Evolutionary conservation across 2,329 filamentous ascomycete species (phyloP).

Genomic region (Simplicillium aogashimaense): DNA sequence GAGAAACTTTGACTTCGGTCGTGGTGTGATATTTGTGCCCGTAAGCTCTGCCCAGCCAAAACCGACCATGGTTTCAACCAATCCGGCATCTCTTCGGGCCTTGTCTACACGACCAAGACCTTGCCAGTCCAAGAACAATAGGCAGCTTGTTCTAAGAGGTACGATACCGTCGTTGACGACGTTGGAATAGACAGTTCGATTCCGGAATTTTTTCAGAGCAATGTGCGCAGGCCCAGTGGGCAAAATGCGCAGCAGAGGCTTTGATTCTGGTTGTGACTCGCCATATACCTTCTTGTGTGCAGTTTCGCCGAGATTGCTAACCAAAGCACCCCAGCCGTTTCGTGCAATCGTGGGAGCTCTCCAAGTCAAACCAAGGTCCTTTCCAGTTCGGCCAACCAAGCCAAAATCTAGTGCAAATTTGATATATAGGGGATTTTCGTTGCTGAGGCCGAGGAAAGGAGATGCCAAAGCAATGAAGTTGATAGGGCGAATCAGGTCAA

Average conservation of each 20-base stretch:
- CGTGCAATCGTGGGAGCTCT: constrained; percentile 75
- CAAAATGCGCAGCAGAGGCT: constrained; percentile 78
- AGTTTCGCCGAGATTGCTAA: constrained; percentile 68
- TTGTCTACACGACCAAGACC: constrained; percentile 90
- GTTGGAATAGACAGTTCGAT: constrained; percentile 89
- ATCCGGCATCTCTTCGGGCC: constrained; percentile 78
- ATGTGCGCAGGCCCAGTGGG: constrained; percentile 86
- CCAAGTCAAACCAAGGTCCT: constrained; percentile 93
- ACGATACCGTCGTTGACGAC: constrained; percentile 98
- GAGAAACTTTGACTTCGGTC: constrained; percentile 33
- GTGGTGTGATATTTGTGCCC: constrained; percentile 46
- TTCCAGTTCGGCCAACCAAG: constrained; percentile 87
- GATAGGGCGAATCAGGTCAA: constrained; percentile 72
- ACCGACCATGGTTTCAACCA: constrained; percentile 85
- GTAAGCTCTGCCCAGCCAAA: constrained; percentile 95
- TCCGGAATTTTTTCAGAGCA: constrained; percentile 78
- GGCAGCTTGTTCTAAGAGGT: constrained; percentile 83
- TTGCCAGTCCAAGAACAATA: constrained; percentile 96
- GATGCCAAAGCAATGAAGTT: constrained; percentile 87
- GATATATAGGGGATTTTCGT: constrained; percentile 95
- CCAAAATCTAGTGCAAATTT: constrained; percentile 96
- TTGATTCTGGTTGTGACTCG: constrained; percentile 64
- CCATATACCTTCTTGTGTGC: constrained; percentile 49
- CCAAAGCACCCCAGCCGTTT: constrained; percentile 81
- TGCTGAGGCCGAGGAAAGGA: constrained; percentile 83